Evolutionary conservation across 2,329 filamentous ascomycete species (phyloP), one percentile per base, ranked within the genome.

Genomic region (Phyllosticta capitalensis): DNA sequence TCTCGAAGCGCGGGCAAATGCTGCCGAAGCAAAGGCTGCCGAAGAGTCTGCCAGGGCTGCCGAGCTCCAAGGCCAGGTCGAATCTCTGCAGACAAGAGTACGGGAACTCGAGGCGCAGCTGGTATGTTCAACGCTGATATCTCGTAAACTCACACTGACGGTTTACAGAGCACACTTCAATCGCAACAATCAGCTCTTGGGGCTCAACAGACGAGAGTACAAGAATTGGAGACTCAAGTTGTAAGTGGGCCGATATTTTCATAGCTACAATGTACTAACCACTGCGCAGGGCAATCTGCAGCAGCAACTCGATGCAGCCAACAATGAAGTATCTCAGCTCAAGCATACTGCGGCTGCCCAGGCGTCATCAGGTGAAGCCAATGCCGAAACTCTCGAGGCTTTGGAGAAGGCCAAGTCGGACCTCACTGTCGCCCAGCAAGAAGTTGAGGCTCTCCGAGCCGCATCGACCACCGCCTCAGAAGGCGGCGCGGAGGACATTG

Each of bases 31-130:
- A 17, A 69, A 67, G 56, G 74, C 72, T 12, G 69, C 67, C 17
- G 70, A 73, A 50, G 73, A 78, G 56, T 66, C 71, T 17, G 68
- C 68, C 28, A 67, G 71, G 54, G 67, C 72, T 17, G 68, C 72
- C 14, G 63, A 63, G 54, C 64, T 78, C 26, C 66, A 71, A 59
- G 65, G 66, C 5, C 67, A 78, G 59, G 66, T 74, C 19, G 76
- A 83, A 24, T 75, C 75, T 20, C 79, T 85, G 1, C 82, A 88
- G 68, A 77, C 82, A 26, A 83, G 80, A 67, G 83, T 87, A 9
- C 77, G 80, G 2, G 85, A 87, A 64, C 81, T 82, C 53, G 86
- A 90, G 67, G 75, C 78, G 14, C 87, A 86, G 71, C 81, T 78
- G 26, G 72, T 71, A 69, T 67, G 72, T 67, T 5, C 17, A 45